Base-by-base conservation (phyloP, 1,284 basidiomycete species). In the Fistulinella cinereoalba region DNA sequence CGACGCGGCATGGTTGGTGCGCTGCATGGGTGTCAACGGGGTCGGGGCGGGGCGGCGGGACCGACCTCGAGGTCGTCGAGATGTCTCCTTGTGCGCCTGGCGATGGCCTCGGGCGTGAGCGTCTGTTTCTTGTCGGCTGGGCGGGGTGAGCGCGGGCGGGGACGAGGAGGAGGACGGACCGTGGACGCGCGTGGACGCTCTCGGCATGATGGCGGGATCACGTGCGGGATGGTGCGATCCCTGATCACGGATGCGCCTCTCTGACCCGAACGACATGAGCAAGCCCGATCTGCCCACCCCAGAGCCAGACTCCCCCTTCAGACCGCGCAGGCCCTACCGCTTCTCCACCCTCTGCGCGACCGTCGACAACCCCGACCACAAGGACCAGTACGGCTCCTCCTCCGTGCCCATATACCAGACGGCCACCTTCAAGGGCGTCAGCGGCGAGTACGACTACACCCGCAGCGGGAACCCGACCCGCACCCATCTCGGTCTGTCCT, bases 381-480 rank as follows among this genome's bases (percentile, higher is more conserved):
- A 96, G 69, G 97, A 99, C 71, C 96, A 97, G 71, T 91, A 96
- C 67, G 94, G 93, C 33, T 87, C 92, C 47, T 93, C 89, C 53
- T 90, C 87, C 10, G 89, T 97, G 1, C 97, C 97, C 18, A 98
- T 99, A 68, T 99, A 99, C 72, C 95, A 98, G 74, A 89, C 92
- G 1, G 86, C 97, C 18, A 99, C 97, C 1, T 99, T 99, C 83
- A 99, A 99, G 72, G 97, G 97, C 41, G 74, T 97, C 43, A 80
- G 80, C 21, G 91, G 90, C 42, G 79, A 87, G 58, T 97, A 93
- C 66, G 97, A 99, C 71, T 99, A 99, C 70, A 81, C 90, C 15
- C 80, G 97, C 50, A 93, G 89, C 57, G 97, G 97, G 24, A 99
- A 99, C 70, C 97, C 97, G 1, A 99, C 97, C 4, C 79, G 97